Evolutionary conservation across 495 filamentous ascomycete species (phyloP).

Genomic region (Diplogelasinospora grovesii): DNA sequence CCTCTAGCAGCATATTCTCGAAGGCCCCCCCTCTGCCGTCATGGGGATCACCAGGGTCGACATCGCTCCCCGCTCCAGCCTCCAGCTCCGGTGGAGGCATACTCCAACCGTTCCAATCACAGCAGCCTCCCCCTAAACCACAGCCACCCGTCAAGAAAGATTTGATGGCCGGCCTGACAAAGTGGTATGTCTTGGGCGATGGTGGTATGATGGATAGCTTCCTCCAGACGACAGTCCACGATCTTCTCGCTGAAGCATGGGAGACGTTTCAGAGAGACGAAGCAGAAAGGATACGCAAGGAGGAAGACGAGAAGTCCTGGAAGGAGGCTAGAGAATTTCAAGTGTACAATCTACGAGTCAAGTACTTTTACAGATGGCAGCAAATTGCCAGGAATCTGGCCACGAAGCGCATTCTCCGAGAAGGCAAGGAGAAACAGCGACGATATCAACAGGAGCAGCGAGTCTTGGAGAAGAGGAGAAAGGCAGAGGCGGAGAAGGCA

Average conservation of each 20-base stretch:
- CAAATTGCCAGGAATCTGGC: conserved; percentile 26
- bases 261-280: conserved; percentile 29
- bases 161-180: conserved; percentile 32
- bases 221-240: conserved; percentile 25
- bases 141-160: conserved; percentile 17
- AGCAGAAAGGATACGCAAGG: conserved; percentile 27
- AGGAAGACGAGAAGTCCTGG: conserved; percentile 36
- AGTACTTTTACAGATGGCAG: conserved; percentile 45
- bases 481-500: conserved; percentile 26
- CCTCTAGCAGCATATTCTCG: too few species aligned
- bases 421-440: conserved; percentile 24
- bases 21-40: too few species aligned
- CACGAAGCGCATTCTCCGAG: conserved; percentile 28
- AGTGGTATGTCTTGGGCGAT: conserved; percentile 42
- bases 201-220: conserved; percentile 37
- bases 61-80: too few species aligned
- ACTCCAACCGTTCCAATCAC: neutral
- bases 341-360: conserved; percentile 34
- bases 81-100: neutral
- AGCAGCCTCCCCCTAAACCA: neutral
- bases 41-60: too few species aligned
- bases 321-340: conserved; percentile 32
- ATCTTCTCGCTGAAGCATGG: conserved; percentile 27
- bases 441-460: conserved; percentile 21
- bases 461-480: conserved; percentile 19